These are phyloP conservation scores for Crithidia expoeki DNA, from an alignment of 208 protist genomes.

Conservation along the genomic window DNA sequence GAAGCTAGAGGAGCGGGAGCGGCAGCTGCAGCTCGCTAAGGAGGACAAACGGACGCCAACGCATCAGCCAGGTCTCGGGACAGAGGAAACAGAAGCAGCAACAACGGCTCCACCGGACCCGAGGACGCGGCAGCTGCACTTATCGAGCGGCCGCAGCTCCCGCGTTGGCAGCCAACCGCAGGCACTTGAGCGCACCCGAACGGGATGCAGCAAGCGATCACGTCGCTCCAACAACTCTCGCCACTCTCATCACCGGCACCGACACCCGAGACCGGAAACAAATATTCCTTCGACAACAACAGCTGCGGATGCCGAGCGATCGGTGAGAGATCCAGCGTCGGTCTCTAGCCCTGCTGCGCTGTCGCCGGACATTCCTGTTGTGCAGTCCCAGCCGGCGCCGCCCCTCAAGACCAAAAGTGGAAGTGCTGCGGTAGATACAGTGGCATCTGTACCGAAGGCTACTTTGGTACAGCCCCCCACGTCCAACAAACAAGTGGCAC, in stretches of 20 bases:
- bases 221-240: neutral
- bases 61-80: neutral
- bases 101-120: neutral
- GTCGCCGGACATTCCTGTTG: too few species aligned
- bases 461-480: neutral
- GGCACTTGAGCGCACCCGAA: neutral
- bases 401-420: neutral
- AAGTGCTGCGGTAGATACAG: neutral
- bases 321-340: neutral
- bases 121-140: neutral
- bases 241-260: neutral
- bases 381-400: too few species aligned
- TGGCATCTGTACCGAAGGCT: neutral
- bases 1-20: constrained; percentile 18
- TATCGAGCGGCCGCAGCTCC: neutral
- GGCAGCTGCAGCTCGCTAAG: constrained; percentile 7
- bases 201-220: neutral
- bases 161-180: neutral
- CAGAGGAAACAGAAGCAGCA: neutral
- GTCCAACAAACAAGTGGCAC: neutral
- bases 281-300: neutral
- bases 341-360: too few species aligned
- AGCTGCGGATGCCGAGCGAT: neutral
- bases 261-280: neutral
- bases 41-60: neutral